Percentiles rank a stretch among this genome's conserved stretches.
These are phyloP conservation scores for Neofusicoccum parvum DNA, from an alignment of 2,329 filamentous ascomycete species.

Conservation along the genomic window DNA sequence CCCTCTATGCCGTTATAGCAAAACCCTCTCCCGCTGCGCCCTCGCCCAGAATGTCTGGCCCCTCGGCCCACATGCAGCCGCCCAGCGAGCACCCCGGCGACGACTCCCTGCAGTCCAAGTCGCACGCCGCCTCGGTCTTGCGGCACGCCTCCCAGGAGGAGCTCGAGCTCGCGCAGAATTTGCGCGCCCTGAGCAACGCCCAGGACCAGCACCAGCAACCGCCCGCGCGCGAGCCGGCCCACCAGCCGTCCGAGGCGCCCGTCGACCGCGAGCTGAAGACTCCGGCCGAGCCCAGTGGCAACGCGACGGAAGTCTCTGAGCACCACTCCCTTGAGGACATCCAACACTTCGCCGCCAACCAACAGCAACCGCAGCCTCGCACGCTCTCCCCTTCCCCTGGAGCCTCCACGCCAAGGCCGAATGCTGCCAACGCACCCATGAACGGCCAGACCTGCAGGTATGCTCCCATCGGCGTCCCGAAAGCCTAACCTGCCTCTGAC, in stretches of 20 bases:
- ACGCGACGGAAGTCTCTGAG: conserved; percentile 33
- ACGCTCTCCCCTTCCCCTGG: conserved; percentile 17
- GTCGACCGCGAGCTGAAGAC: background rate
- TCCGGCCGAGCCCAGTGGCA: conserved; percentile 23
- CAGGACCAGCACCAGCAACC: conserved; percentile 33
- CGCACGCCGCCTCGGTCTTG: conserved; percentile 29
- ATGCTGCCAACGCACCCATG: conserved; percentile 41
- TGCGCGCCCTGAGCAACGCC: conserved; percentile 48
- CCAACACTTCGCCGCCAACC: conserved; percentile 31
- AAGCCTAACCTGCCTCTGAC: background rate
- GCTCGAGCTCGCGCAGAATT: conserved; percentile 52
- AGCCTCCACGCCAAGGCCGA: conserved; percentile 23
- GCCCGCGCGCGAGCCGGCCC: conserved; percentile 24
- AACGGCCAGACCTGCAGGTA: conserved; percentile 74
- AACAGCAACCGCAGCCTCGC: conserved; percentile 12
- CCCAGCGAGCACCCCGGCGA: background rate
- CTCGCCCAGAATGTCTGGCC: conserved; percentile 3
- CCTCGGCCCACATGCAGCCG: background rate
- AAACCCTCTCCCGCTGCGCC: background rate
- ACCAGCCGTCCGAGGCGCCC: conserved; percentile 19
- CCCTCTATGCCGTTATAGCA: conserved; percentile 11
- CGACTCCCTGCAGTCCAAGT: background rate
- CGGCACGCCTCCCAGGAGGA: conserved; percentile 52
- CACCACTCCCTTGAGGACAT: conserved; percentile 46
- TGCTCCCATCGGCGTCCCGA: conserved; percentile 28